Evolutionary conservation across 495 filamentous ascomycete species (phyloP), one percentile per base, ranked within the genome.

Genomic region (Podospora bellae-mahoneyi): DNA sequence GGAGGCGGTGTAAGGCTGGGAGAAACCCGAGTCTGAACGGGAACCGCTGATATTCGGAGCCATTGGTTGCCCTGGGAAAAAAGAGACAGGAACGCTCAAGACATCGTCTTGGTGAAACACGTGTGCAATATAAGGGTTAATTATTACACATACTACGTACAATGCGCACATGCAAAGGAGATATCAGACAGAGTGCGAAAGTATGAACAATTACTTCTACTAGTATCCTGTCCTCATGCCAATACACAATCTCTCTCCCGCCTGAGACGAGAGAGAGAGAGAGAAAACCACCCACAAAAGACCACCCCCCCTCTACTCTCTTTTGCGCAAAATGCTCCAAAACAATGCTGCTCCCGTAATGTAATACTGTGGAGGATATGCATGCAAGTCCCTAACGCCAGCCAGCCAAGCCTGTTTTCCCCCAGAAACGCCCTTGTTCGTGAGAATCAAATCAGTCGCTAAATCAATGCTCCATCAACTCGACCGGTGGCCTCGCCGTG

Each of bases 401-500:
- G 39, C 39, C 39, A 48, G 13, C 39, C 39, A 48, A 48, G 15
- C 39, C 39, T 3, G 39, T 48, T 48, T 48, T 48, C 39, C 39
- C 39, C 7, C 2, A 16, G 9, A 48, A 48, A 48, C 39, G 39
- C 34, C 30, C 5, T 68, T 32, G 68, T 27, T 58, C 39, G 13
- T 48, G 39, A 48, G 13, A 48, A 48, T 1, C 23, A 48, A 48
- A 48, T 10, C 39, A 48, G 39, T 48, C 39, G 39, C 39, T 10
- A 48, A 48, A 61, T 61, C 69, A 67, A 68, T 83, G 76, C 64
- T 86, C 77, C 92, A 97, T 97, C 78, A 98, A 78, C 80, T 98
- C 95, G 2, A 99, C 88, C 0, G 95, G 95, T 16, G 95, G 95
- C 61, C 94, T 83, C 4, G 88, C 71, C 2, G 95, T 99, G 77